Conservation (phyloP, 192 early-diverging fungal species). For the Chytriomyces confervae region DNA sequence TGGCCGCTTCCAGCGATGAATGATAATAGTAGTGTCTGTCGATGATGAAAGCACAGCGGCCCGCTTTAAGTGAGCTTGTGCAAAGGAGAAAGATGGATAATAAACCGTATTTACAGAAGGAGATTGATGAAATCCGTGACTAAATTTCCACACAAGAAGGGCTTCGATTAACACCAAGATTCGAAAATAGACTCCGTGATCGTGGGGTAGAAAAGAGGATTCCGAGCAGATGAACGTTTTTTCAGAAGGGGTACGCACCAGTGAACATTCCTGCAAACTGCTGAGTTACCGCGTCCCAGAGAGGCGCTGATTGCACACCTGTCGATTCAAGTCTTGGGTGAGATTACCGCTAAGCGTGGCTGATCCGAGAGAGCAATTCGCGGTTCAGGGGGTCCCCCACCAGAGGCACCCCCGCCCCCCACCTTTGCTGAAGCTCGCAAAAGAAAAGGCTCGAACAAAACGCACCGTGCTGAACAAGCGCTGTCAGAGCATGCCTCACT, state of each 20-base stretch:
- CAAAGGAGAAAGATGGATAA: neutral
- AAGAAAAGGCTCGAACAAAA: too few relatives aligned
- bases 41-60: neutral
- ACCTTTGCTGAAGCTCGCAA: too few relatives aligned
- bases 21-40: slow-evolving; percentile 73
- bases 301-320: slow-evolving; percentile 92
- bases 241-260: slow-evolving; percentile 32
- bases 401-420: too few relatives aligned
- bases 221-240: neutral
- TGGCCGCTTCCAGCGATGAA: slow-evolving; percentile 70
- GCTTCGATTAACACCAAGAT: slow-evolving; percentile 6
- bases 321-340: slow-evolving; percentile 11
- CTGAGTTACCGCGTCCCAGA: slow-evolving; percentile 82
- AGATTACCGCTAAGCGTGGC: neutral
- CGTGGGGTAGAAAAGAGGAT: too few relatives aligned
- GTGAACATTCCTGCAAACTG: slow-evolving; percentile 95
- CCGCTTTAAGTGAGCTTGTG: too few relatives aligned
- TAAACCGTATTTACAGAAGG: slow-evolving; percentile 68
- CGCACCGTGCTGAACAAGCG: slow-evolving; percentile 92
- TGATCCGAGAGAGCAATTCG: neutral
- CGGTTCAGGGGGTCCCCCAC: too few relatives aligned
- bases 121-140: slow-evolving; percentile 95
- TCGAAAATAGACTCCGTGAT: too few relatives aligned
- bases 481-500: slow-evolving; percentile 89
- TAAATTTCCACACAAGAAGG: slow-evolving; percentile 22